Evolutionary conservation across 352 stramenopile genomes (phyloP), one percentile per base, ranked within the genome.

Genomic region (Phytophthora sp.): DNA sequence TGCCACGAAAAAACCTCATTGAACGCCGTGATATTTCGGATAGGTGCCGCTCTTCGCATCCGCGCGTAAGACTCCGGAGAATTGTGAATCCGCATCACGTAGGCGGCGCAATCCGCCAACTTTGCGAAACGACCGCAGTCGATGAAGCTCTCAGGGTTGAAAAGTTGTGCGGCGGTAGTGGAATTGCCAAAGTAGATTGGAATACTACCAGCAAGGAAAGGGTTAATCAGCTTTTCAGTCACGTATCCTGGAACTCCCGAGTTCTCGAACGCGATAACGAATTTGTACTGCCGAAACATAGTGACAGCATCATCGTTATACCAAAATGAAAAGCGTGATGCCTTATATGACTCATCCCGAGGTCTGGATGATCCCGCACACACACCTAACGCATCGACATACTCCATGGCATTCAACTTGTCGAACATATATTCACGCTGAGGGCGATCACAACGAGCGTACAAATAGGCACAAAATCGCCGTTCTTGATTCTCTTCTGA

Each of bases 231-330:
- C 63, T 89, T 90, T 55, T 92, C 81, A 3, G 78, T 92, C 47
- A 89, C 68, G 41, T 89, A 90, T 20, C 82, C 84, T 1, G 66
- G 44, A 3, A 44, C 58, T 4, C 63, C 46, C 6, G 60, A 62
- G 58, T 90, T 88, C 47, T 93, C 79, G 20, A 91, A 93, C n/a
- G 80, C 79, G 55, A 93, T 76, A 7, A 85, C 80, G 29, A 93
- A 91, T 35, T 79, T 80, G 70, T 85, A 90, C 16, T 50, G 6
- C 12, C 58, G n/a, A 66, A 73, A 86, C 2, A 31, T 71, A 9
- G 38, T 29, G 3, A 84, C 71, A 12, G 73, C 78, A 9, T 75
- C 76, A 27, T 80, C 72, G 18, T 82, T 72, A 50, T 74, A 81
- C 62, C 66, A 85, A 24, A 9, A 47, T 7, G 39, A 66, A 0